These are phyloP conservation scores for Aureobasidium sp. DNA, from an alignment of 2,329 filamentous ascomycete genomes.

Conservation along the genomic window DNA sequence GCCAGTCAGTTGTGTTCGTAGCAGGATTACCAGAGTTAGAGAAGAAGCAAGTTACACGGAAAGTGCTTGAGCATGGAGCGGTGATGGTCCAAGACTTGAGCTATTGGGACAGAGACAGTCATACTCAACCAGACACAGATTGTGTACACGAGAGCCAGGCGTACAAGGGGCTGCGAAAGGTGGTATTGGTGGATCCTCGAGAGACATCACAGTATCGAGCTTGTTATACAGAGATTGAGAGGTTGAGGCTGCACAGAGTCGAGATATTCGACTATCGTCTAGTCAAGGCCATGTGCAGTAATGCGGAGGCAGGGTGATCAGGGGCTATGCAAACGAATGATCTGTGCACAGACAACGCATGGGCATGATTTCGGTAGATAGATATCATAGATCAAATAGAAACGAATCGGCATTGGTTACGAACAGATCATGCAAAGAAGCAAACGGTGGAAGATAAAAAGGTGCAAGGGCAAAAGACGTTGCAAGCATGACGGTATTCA, in stretches of 20 bases:
- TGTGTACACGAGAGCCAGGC: constrained; percentile 26
- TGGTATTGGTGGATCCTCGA: constrained; percentile 25
- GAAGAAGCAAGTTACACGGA: not conserved
- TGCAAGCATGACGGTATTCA: not conserved
- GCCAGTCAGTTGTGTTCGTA: not conserved
- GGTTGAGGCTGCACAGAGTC: not conserved
- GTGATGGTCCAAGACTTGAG: constrained; percentile 11
- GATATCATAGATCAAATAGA: too few relatives aligned
- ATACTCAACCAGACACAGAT: constrained; percentile 14
- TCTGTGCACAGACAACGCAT: not conserved
- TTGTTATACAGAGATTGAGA: not conserved
- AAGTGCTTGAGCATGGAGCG: not conserved
- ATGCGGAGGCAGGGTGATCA: not conserved
- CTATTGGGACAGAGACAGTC: constrained; percentile 26
- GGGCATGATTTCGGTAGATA: too few relatives aligned
- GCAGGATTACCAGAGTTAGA: not conserved
- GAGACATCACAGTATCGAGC: constrained; percentile 8
- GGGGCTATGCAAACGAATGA: not conserved
- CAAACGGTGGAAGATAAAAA: not conserved
- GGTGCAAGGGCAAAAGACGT: not conserved
- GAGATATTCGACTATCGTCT: constrained; percentile 3
- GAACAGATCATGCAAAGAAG: not conserved
- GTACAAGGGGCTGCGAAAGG: constrained; percentile 22
- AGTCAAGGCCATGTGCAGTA: not conserved
- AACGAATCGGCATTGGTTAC: too few relatives aligned